These are phyloP conservation scores for Pseudocercospora musae DNA, from an alignment of 2,329 filamentous ascomycete species.

Conservation along the genomic window DNA sequence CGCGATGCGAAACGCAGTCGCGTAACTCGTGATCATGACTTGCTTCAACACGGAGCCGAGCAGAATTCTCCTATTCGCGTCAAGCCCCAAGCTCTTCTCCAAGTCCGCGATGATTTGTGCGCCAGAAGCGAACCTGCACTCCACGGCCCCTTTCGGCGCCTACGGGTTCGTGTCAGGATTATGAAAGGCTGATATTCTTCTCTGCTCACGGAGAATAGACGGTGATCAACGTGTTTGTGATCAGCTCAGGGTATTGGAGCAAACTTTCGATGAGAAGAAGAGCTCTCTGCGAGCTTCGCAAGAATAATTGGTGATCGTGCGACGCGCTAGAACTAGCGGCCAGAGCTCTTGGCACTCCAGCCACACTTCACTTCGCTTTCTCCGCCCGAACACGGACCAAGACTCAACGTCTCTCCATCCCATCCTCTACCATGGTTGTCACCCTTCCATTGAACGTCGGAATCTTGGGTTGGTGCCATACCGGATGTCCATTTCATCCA, in stretches of 20 bases:
- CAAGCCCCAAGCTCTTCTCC: neutral
- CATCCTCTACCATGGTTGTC: neutral
- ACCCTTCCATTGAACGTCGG: neutral
- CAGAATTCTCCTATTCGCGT: neutral
- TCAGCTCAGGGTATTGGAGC: slow-evolving; percentile 7
- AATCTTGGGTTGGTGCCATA: neutral
- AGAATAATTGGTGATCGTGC: neutral
- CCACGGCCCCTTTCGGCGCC: slow-evolving; percentile 4
- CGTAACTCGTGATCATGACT: neutral
- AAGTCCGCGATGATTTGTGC: neutral
- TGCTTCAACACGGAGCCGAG: neutral
- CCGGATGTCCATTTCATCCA: neutral
- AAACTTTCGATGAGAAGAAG: slow-evolving; percentile 1
- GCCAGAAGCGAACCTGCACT: slow-evolving; percentile 13
- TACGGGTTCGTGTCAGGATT: slow-evolving; percentile 8
- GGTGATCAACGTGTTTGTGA: slow-evolving; percentile 3
- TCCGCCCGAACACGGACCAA: neutral
- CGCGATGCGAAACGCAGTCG: neutral
- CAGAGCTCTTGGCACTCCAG: neutral
- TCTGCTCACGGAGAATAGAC: slow-evolving; percentile 6
- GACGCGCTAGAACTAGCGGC: neutral
- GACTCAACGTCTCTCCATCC: neutral
- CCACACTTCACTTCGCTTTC: neutral
- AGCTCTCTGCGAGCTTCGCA: neutral
- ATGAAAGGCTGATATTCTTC: slow-evolving; percentile 10